These are phyloP conservation scores for Spirogloea muscicola DNA, from an alignment of 139 green algal species.

Conservation along the genomic window DNA sequence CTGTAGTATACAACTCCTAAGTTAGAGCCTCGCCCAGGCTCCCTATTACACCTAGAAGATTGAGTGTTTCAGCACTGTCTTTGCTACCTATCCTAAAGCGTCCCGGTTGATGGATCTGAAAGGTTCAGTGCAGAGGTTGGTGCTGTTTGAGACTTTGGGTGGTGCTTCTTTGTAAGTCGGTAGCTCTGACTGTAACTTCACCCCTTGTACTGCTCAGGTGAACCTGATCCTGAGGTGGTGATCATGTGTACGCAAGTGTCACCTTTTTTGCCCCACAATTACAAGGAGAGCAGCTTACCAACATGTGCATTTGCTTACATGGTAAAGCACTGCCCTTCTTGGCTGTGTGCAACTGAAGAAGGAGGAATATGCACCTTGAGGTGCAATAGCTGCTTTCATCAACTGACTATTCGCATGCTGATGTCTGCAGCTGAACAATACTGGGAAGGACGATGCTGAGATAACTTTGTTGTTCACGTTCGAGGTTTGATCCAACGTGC, in stretches of 20 bases:
- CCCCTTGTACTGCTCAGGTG: constrained; percentile 17
- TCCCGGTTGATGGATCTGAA: too few relatives aligned
- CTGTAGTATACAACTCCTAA: too few relatives aligned
- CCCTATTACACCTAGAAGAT: too few relatives aligned
- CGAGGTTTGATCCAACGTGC: too few relatives aligned
- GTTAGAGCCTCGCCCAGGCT: too few relatives aligned
- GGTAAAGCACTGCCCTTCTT: too few relatives aligned
- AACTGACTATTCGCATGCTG: too few relatives aligned
- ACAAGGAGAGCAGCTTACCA: constrained; percentile 45
- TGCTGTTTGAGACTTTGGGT: neutral
- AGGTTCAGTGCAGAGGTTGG: neutral
- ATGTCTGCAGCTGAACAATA: constrained; percentile 41
- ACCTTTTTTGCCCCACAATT: constrained; percentile 48
- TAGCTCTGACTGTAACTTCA: neutral
- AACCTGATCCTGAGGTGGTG: constrained; percentile 39
- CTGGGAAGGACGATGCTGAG: constrained; percentile 33
- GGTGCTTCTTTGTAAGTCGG: neutral
- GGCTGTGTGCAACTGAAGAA: too few relatives aligned
- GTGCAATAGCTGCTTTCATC: too few relatives aligned
- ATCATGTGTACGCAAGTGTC: constrained; percentile 46
- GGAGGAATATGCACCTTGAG: too few relatives aligned
- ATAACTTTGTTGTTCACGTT: constrained; percentile 42
- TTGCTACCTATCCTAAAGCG: too few relatives aligned
- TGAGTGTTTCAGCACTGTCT: neutral
- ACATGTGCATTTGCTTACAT: neutral